phyloP scores from a whole-genome alignment of 2,329 filamentous ascomycete genomes.

The Penicillium hordei region DNA sequence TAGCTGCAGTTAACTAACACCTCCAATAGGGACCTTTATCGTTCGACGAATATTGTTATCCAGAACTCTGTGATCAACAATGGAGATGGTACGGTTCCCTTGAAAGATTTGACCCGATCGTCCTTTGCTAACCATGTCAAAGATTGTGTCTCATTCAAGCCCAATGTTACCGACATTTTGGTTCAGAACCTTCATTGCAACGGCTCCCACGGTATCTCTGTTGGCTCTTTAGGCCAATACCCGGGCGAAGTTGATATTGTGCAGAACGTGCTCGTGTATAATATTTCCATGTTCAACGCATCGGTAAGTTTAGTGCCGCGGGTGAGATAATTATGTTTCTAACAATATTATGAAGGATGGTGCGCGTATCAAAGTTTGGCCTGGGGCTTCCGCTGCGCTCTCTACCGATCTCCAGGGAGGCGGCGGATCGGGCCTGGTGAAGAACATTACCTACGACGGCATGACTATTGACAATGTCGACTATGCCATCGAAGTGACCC shows the following conservation, averaged over 20 bases:
- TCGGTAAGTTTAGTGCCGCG: conserved; percentile 30
- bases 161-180: conserved; percentile 67
- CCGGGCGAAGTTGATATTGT: conserved; percentile 63
- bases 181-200: conserved; percentile 68
- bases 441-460: conserved; percentile 66
- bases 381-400: conserved; percentile 55
- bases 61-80: conserved; percentile 66
- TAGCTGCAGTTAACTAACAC: neutral
- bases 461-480: conserved; percentile 64
- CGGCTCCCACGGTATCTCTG: conserved; percentile 69
- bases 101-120: neutral
- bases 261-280: conserved; percentile 66
- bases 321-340: conserved; percentile 39
- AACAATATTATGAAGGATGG: conserved; percentile 52
- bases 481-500: conserved; percentile 64
- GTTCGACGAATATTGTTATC: conserved; percentile 62
- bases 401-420: conserved; percentile 64
- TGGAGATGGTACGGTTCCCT: conserved; percentile 52
- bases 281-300: conserved; percentile 60
- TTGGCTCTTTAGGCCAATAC: conserved; percentile 72
- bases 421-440: conserved; percentile 62
- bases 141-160: conserved; percentile 74
- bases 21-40: conserved; percentile 46
- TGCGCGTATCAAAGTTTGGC: conserved; percentile 74
- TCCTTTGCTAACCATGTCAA: conserved; percentile 8